Percentiles rank a stretch among this genome's conserved stretches.
phyloP scores from a whole-genome alignment of 1,284 basidiomycete species.

The Fomitiporia mediterranea region DNA sequence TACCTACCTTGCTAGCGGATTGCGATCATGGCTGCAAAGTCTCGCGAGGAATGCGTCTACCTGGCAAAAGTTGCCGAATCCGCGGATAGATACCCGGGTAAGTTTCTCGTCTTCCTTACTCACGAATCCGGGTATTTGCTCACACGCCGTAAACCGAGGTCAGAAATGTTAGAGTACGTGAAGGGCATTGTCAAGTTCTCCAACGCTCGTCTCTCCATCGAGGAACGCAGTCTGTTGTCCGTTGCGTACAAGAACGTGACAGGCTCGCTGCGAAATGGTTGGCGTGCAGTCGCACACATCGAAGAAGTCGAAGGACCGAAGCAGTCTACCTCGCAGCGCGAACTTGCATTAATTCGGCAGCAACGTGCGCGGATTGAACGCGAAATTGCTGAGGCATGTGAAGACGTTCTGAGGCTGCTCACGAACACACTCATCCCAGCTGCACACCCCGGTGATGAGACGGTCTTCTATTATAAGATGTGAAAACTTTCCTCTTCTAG shows the following conservation, averaged over 20 bases:
- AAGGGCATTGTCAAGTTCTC: constrained; percentile 48
- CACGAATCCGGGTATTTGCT: neutral
- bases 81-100: constrained; percentile 63
- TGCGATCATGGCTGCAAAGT: constrained; percentile 13
- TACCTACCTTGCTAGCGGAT: neutral
- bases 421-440: constrained; percentile 50
- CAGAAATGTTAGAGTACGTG: constrained; percentile 57
- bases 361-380: constrained; percentile 52
- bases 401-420: constrained; percentile 52
- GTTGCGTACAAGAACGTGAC: constrained; percentile 69
- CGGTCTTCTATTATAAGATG: constrained; percentile 69
- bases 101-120: constrained; percentile 17
- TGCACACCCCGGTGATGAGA: constrained; percentile 55
- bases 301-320: constrained; percentile 44
- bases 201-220: constrained; percentile 47
- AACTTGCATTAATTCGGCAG: constrained; percentile 44
- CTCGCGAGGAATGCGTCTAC: constrained; percentile 36
- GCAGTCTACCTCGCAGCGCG: constrained; percentile 30
- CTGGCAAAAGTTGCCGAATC: constrained; percentile 65
- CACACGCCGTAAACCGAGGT: neutral
- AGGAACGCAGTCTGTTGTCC: constrained; percentile 66
- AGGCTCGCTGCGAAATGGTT: constrained; percentile 54
- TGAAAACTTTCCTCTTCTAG: constrained; percentile 25
- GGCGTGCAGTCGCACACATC: constrained; percentile 54
- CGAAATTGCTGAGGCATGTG: constrained; percentile 52